These are phyloP conservation scores for Buxus sempervirens DNA, from an alignment of 164 flowering plant genomes.

Conservation along the genomic window DNA sequence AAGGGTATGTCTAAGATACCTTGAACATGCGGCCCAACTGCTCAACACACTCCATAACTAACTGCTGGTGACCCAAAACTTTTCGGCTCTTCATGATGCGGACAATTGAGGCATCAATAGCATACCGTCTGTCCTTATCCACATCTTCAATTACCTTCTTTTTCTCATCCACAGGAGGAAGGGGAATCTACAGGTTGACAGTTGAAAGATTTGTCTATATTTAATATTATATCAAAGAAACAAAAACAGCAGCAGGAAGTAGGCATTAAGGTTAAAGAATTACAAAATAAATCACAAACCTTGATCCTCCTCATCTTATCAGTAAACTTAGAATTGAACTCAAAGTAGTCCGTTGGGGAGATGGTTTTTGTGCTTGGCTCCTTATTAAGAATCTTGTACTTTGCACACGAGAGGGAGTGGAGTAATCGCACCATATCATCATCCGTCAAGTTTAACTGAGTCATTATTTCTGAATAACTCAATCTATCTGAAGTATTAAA, in stretches of 20 bases:
- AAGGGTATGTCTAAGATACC: conserved; percentile 26
- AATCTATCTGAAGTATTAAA: conserved; percentile 69
- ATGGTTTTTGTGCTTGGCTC: conserved; percentile 76
- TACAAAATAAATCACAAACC: conserved; percentile 32
- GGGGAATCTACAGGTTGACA: conserved; percentile 53
- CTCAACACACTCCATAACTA: conserved; percentile 89
- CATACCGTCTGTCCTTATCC: conserved; percentile 88
- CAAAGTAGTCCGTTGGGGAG: conserved; percentile 64
- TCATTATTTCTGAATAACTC: conserved; percentile 71
- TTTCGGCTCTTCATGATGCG: conserved; percentile 95
- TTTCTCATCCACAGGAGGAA: conserved; percentile 84
- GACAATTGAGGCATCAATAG: conserved; percentile 93
- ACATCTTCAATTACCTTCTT: conserved; percentile 91
- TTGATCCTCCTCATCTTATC: conserved; percentile 91
- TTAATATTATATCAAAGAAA: conserved; percentile 1
- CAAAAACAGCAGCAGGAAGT: neutral
- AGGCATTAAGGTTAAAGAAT: too few relatives aligned
- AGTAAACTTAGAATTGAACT: conserved; percentile 81
- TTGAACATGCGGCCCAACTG: conserved; percentile 90
- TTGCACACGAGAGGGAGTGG: conserved; percentile 88
- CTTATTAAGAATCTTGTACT: conserved; percentile 76
- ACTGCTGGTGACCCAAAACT: conserved; percentile 79
- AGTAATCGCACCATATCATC: conserved; percentile 75
- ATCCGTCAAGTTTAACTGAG: conserved; percentile 71
- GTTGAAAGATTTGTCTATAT: conserved; percentile 3